Evolutionary conservation across 202 grass and related monocot genomes (phyloP), one percentile per base, ranked within the genome.

Genomic region (Setaria viridis): DNA sequence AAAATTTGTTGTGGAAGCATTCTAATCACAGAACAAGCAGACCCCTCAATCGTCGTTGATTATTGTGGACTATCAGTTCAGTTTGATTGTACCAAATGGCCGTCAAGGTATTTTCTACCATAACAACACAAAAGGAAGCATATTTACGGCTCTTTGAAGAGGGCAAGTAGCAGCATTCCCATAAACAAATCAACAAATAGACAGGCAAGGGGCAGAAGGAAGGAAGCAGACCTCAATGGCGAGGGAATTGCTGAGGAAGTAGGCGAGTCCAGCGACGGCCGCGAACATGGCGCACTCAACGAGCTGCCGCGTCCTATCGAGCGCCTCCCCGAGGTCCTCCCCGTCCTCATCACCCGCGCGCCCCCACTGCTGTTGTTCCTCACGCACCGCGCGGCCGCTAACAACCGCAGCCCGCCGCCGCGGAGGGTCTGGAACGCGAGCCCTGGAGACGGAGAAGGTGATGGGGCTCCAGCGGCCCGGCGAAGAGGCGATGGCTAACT

Each of bases 221-320:
- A 41, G 11, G 12, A 60, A 20, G 20, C 33, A 71, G 60, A 94
- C 95, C 84, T 97, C 92, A 42, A 97, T 86, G 68, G 86, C 90
- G 19, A 98, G 93, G 76, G 93, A 95, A 64, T 95, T 98, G 91
- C 91, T 98, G 81, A 95, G 87, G 86, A 95, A 98, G 79, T 98
- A 98, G 0, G 93, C 91, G 25, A 98, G 93, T 7, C 93, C 93
- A 7, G 88, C 77, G 14, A 98, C 86, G 48, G 93, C 89, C 0
- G 96, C 96, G 77, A 98, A 98, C 96, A 98, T 98, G 6, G 93
- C 88, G 88, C 96, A 98, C 93, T 98, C 96, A 7, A 98, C 96
- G 59, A 98, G 90, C 60, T 80, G 63, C 67, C 92, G 90, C 35
- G 96, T 98, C 75, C 72, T 91, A 19, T 8, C 10, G 70, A 94